phyloP scores from a whole-genome alignment of 768 basidiomycete genomes.

The Sistotremastrum niveocremeum region DNA sequence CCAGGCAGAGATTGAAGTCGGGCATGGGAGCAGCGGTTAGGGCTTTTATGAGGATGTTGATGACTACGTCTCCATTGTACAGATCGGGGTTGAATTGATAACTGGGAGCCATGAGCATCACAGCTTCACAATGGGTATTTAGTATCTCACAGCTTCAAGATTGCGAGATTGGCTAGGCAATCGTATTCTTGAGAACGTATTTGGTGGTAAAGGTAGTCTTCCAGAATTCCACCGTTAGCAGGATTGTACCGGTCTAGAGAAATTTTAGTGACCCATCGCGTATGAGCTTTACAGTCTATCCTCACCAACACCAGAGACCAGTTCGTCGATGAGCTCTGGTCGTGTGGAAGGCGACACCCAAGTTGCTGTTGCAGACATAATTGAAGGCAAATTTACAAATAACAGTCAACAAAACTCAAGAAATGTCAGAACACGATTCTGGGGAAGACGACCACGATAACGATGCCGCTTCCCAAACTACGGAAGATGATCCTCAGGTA shows the following conservation, averaged over 20 bases:
- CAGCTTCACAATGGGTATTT: not conserved
- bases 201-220: constrained; percentile 95
- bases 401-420: not conserved
- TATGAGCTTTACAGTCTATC: not conserved
- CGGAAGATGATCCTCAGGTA: constrained; percentile 72
- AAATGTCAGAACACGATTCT: not conserved
- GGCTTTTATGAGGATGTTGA: constrained; percentile 90
- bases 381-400: not conserved
- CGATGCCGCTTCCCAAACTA: constrained; percentile 67
- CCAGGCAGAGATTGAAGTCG: constrained; percentile 90
- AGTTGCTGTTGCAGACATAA: constrained; percentile 38
- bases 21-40: constrained; percentile 75
- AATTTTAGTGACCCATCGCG: not conserved
- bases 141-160: constrained; percentile 67
- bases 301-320: constrained; percentile 79
- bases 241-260: constrained; percentile 89
- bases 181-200: constrained; percentile 87
- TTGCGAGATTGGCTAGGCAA: constrained; percentile 87
- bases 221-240: constrained; percentile 81
- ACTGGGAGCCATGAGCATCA: constrained; percentile 24
- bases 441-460: constrained; percentile 19
- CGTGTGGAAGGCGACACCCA: constrained; percentile 71
- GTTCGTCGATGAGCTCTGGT: constrained; percentile 77
- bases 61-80: constrained; percentile 83
- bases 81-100: constrained; percentile 95